Base-by-base conservation (phyloP, 108 stramenopile species). In the Cyclotella cryptica region DNA sequence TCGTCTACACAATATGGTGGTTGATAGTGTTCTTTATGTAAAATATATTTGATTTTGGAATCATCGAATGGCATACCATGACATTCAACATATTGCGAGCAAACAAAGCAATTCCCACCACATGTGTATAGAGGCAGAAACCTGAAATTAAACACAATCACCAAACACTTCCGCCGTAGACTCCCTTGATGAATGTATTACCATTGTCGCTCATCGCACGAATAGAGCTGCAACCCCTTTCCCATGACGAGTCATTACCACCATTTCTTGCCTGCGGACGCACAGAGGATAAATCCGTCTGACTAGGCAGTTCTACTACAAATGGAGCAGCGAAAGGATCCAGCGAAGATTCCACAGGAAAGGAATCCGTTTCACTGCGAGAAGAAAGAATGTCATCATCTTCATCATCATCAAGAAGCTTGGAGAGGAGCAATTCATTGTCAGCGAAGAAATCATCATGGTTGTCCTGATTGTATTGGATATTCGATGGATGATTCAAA, bases 361-460 rank as follows among this genome's bases (percentile, higher is more conserved):
- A 47, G 18, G 77, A 64, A 35, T 66, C 42, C 39, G 47, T 47
- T 22, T 29, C 57, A 59, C 41, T 66, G 58, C 55, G 44, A 59
- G 39, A 21, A 49, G 81, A 52, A 21, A 75, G 35, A 35, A 65
- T 74, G 28, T 75, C 81, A 60, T 66, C 71, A 5, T 83, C 81
- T 12, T 83, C 81, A 57, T 83, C 81, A 54, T 81, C 80, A 70
- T 83, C 81, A 40, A 83, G 81, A 47, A 83, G 81, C 61, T 77
- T 83, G 0, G 81, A 72, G 30, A 83, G 75, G 4, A 83, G 29
- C 55, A 81, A 52, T 45, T 83, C 75, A 51, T 83, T 77, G n/a
- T 77, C 71, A 41, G 65, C 43, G 0, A 72, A 63, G 54, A 72
- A 76, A 52, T 76, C 71, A 51, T 72, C 65, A 12, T 53, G 69